Evolutionary conservation across 805 yeast genomes (phyloP).

Genomic region (Saturnispora diversa): DNA sequence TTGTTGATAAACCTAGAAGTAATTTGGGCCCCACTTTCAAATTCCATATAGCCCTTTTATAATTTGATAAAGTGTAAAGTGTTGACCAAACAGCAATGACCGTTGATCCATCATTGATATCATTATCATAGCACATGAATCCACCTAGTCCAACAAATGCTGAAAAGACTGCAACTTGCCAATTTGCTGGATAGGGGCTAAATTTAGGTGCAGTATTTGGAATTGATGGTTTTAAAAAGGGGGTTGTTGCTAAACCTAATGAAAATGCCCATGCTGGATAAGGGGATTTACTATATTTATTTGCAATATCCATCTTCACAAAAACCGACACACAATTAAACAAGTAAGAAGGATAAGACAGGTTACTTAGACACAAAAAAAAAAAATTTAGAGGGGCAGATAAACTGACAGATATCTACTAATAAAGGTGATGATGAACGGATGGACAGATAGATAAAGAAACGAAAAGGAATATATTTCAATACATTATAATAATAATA

Average conservation of each 20-base stretch:
- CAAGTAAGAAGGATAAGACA: too few species aligned
- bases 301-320: constrained; percentile 2
- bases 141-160: constrained; percentile 58
- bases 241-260: constrained; percentile 27
- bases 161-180: constrained; percentile 43
- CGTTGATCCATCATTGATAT: constrained; percentile 71
- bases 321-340: too few species aligned
- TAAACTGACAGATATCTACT: too few species aligned
- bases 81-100: constrained; percentile 76
- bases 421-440: too few species aligned
- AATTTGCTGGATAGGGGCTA: constrained; percentile 23
- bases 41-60: constrained; percentile 46
- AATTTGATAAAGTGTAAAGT: constrained; percentile 64
- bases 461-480: neutral
- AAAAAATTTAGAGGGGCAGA: too few species aligned
- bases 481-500: neutral
- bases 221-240: constrained; percentile 19
- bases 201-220: constrained; percentile 10
- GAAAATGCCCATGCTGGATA: constrained; percentile 39
- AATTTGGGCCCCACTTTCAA: constrained; percentile 55
- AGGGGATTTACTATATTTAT: constrained; percentile 31
- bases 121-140: constrained; percentile 71
- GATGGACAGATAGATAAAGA: neutral
- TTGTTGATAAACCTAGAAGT: constrained; percentile 48
- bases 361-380: too few species aligned